Base-by-base conservation (phyloP, 139 green algal genomes). In the Micromonas pusilla region DNA sequence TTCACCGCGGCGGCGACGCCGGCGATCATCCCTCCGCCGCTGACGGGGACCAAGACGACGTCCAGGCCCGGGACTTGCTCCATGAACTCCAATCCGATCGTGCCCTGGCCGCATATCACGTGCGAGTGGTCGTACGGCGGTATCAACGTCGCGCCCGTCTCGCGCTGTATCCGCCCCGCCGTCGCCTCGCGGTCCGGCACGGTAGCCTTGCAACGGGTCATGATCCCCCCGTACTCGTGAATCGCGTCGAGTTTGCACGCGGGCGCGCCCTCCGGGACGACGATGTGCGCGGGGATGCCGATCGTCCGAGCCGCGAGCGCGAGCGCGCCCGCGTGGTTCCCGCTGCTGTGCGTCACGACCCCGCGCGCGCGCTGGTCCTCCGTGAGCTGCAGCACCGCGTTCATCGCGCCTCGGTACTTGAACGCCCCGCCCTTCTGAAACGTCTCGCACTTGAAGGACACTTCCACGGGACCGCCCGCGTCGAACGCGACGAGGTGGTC, bases 41-140 rank as follows among this genome's bases (percentile, higher is more conserved):
- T 90, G 31, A 96, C 85, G 0, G 91, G 91, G 34, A 93, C 90
- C 2, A 96, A 82, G 39, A 95, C 84, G 0, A 84, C 91, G 34
- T 95, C 86, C 25, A 96, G 85, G 0, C 86, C 45, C 5, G 78
- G 81, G 70, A 91, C 88, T 86, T 97, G 91, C 79, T 93, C 60
- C 67, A 96, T 79, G 1, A 96, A 72, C 83, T 97, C 92, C 52
- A 96, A 81, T 0, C 82, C 91, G 0, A 97, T 89, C 5, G 92
- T 97, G 78, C 90, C 92, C 33, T 79, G 73, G 5, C 91, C 91
- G 4, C 82, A 78, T 2, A 95, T 93, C 63, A 92, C 85, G 20
- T 73, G 64, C 0, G 62, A 68, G 72, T 91, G 62, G 84, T 96
- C 91, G 82, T 93, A 96, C 0, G 91, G 92, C 3, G 87, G 89